Evolutionary conservation across 345 rosid species (phyloP).

Genomic region (Eucalyptus pauciflora): DNA sequence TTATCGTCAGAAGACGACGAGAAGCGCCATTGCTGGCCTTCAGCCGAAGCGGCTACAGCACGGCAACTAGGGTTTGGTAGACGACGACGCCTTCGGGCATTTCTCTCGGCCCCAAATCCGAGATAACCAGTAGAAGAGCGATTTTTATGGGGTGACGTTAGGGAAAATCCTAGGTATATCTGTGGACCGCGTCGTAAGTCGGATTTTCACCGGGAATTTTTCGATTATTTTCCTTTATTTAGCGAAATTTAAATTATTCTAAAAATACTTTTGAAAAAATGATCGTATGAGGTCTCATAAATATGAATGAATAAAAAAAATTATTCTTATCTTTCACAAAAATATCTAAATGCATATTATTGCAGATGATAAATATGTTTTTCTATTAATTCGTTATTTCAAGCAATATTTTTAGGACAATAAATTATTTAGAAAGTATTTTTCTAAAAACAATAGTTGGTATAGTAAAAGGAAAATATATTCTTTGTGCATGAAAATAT

Average conservation of each 20-base stretch:
- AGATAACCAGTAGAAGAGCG: not conserved
- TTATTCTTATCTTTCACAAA: not conserved
- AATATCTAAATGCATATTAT: too few relatives aligned
- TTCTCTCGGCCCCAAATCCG: not conserved
- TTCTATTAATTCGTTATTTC: not conserved
- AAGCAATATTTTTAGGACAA: not conserved
- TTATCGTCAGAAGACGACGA: not conserved
- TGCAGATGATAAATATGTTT: too few relatives aligned
- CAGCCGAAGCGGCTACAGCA: not conserved
- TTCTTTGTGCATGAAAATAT: fast-evolving
- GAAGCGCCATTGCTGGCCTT: not conserved
- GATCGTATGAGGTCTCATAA: too few relatives aligned
- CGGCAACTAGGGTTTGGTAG: not conserved
- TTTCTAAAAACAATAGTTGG: too few relatives aligned
- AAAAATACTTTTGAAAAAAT: too few relatives aligned
- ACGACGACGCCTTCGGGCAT: not conserved
- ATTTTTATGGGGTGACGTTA: not conserved
- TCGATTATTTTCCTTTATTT: not conserved
- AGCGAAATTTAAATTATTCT: too few relatives aligned
- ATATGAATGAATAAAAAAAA: too few relatives aligned
- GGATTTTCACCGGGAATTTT: too few relatives aligned
- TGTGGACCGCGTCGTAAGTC: too few relatives aligned
- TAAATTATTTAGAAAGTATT: too few relatives aligned
- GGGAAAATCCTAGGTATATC: not conserved
- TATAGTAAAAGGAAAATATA: not conserved